Evolutionary conservation across 208 protist species (phyloP).

Genomic region (Leishmania aethiopica): DNA sequence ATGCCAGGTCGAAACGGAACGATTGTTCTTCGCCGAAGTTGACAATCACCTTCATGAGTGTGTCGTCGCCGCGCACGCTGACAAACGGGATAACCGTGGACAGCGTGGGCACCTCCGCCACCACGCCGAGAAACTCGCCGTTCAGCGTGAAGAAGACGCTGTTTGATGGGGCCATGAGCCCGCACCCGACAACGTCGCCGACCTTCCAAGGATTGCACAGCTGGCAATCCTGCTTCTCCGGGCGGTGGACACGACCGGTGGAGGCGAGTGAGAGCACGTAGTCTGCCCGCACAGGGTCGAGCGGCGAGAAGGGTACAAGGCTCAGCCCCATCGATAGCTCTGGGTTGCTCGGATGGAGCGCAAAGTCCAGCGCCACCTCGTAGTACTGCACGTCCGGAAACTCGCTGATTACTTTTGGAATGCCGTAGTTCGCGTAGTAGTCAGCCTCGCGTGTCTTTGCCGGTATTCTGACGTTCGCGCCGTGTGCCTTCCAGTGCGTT

Average conservation of each 20-base stretch:
- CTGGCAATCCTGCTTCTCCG: slow-evolving; percentile 27
- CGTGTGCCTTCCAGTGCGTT: slow-evolving; percentile 78
- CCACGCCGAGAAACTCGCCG: slow-evolving; percentile 85
- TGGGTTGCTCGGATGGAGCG: slow-evolving; percentile 41
- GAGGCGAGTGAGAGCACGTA: slow-evolving; percentile 58
- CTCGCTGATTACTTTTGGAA: slow-evolving; percentile 71
- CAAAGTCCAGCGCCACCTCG: slow-evolving; percentile 78
- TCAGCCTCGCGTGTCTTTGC: slow-evolving; percentile 46
- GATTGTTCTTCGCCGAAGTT: slow-evolving; percentile 87
- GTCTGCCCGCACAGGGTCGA: slow-evolving; percentile 39
- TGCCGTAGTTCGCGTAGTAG: slow-evolving; percentile 66
- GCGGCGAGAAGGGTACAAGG: slow-evolving; percentile 45
- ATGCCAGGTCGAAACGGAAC: slow-evolving; percentile 83
- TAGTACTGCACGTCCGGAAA: slow-evolving; percentile 87
- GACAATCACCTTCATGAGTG: slow-evolving; percentile 82
- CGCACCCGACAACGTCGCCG: slow-evolving; percentile 88
- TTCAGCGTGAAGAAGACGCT: slow-evolving; percentile 90
- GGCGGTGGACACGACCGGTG: slow-evolving; percentile 46
- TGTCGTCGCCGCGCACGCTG: slow-evolving; percentile 45
- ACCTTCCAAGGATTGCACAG: slow-evolving; percentile 67
- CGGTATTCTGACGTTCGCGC: slow-evolving; percentile 31
- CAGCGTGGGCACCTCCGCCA: slow-evolving; percentile 47
- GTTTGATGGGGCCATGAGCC: slow-evolving; percentile 72
- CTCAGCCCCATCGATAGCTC: slow-evolving; percentile 70
- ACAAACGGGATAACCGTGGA: slow-evolving; percentile 72